Evolutionary conservation across 164 flowering plant genomes (phyloP).

Genomic region (Tetracentron sinense): DNA sequence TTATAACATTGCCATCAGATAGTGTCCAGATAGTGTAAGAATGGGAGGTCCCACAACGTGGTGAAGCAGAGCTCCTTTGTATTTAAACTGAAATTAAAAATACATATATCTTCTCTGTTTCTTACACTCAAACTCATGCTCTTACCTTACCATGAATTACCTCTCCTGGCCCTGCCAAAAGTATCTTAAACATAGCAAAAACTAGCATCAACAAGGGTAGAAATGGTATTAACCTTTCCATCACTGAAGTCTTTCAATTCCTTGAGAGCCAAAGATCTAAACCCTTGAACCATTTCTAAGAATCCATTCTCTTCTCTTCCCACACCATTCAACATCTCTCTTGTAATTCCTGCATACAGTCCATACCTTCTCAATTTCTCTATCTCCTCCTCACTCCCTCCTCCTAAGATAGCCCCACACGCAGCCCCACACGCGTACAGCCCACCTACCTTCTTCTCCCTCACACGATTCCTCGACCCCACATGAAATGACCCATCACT

Average conservation of each 20-base stretch:
- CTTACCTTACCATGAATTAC: no score
- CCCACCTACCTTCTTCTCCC: slow-evolving; percentile 43
- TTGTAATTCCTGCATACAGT: slow-evolving; percentile 40
- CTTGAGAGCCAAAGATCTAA: slow-evolving; percentile 28
- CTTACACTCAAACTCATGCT: no score
- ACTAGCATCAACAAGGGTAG: slow-evolving; percentile 11
- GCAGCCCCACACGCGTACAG: slow-evolving; percentile 56
- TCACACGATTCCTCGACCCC: slow-evolving; percentile 16
- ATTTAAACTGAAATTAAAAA: no score
- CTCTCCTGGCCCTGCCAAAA: no score
- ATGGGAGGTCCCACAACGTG: no score
- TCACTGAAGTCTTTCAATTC: slow-evolving; percentile 28
- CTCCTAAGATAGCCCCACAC: no score
- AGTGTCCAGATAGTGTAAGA: no score
- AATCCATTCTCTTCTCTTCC: slow-evolving; percentile 10
- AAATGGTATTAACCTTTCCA: slow-evolving; percentile 12
- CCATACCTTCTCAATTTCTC: slow-evolving; percentile 57
- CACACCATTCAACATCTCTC: slow-evolving; percentile 19
- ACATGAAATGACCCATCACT: slow-evolving; percentile 1
- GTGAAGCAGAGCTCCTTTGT: no score
- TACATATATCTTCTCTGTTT: no score
- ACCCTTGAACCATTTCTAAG: slow-evolving; percentile 16
- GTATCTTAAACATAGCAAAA: background rate
- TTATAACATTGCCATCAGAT: no score
- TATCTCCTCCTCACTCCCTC: slow-evolving; percentile 53